Percentiles rank a stretch among this genome's conserved stretches.
phyloP scores from a whole-genome alignment of 139 green algal species.

The Limnomonas spitsbergensis region DNA sequence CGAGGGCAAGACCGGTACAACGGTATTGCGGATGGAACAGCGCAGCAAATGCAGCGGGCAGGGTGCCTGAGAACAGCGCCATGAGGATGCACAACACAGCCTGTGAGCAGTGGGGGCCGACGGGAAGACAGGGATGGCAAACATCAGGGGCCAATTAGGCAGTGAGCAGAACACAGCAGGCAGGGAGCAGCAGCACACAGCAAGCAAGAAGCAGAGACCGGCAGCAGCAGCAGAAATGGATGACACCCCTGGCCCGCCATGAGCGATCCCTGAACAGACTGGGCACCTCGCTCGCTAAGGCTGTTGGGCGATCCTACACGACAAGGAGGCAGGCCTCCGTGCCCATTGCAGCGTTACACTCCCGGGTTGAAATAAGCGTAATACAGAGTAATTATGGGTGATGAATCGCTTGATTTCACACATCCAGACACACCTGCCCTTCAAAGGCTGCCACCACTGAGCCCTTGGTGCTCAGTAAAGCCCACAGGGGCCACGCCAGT shows the following conservation, averaged over 20 bases:
- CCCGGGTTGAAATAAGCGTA: too few species aligned
- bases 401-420: too few species aligned
- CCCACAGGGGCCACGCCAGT: slow-evolving; percentile 34
- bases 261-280: too few species aligned
- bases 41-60: slow-evolving; percentile 30
- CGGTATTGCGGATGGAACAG: not conserved
- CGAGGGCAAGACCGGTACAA: slow-evolving; percentile 31
- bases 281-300: too few species aligned
- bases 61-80: slow-evolving; percentile 30
- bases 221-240: too few species aligned
- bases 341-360: too few species aligned
- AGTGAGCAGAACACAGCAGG: not conserved
- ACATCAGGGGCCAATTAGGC: too few species aligned
- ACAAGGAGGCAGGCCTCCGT: too few species aligned
- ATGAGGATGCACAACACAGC: slow-evolving; percentile 12
- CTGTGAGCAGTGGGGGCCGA: not conserved
- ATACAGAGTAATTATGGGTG: too few species aligned
- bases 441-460: slow-evolving; percentile 3
- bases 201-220: not conserved
- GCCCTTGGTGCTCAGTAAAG: slow-evolving; percentile 16
- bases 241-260: too few species aligned
- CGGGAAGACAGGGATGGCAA: too few species aligned
- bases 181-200: not conserved
- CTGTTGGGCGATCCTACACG: too few species aligned
- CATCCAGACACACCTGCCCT: slow-evolving; percentile 8